Evolutionary conservation across 805 yeast species (phyloP).

Genomic region (Saturnispora bothae): DNA sequence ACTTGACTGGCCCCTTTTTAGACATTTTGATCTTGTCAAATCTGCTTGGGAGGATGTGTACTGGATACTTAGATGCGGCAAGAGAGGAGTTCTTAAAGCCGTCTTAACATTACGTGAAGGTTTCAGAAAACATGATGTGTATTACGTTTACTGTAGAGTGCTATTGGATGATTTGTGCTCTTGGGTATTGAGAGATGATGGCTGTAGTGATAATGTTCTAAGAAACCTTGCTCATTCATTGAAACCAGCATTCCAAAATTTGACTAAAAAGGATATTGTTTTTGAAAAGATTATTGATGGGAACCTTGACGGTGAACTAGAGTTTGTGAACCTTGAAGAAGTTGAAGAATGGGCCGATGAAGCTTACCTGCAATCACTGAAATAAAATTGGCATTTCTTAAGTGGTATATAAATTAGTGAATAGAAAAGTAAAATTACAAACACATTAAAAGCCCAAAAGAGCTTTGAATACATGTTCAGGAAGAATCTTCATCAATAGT

Average conservation of each 20-base stretch:
- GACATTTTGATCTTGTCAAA: constrained; percentile 50
- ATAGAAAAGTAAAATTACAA: not conserved
- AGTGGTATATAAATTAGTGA: not conserved
- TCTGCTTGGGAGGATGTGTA: constrained; percentile 72
- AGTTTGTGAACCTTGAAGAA: constrained; percentile 40
- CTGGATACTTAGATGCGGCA: constrained; percentile 55
- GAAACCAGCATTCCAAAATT: constrained; percentile 29
- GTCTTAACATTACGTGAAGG: constrained; percentile 56
- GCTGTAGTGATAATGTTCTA: constrained; percentile 46
- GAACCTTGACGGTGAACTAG: constrained; percentile 28
- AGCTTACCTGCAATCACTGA: constrained; percentile 23
- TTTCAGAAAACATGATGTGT: constrained; percentile 74
- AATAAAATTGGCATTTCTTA: not conserved
- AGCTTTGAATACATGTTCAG: not conserved
- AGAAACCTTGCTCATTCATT: constrained; percentile 61
- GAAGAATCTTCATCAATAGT: constrained; percentile 1
- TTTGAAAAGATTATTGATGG: constrained; percentile 41
- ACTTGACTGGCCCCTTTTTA: constrained; percentile 66
- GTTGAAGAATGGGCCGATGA: constrained; percentile 50
- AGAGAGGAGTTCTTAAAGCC: constrained; percentile 48
- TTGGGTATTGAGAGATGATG: constrained; percentile 54
- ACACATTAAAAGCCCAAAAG: not conserved
- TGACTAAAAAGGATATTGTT: constrained; percentile 38
- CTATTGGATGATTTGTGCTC: constrained; percentile 67
- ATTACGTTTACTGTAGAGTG: constrained; percentile 72